These are phyloP conservation scores for Reticulascus tulasneorum DNA, from an alignment of 2,329 filamentous ascomycete species.

Conservation along the genomic window DNA sequence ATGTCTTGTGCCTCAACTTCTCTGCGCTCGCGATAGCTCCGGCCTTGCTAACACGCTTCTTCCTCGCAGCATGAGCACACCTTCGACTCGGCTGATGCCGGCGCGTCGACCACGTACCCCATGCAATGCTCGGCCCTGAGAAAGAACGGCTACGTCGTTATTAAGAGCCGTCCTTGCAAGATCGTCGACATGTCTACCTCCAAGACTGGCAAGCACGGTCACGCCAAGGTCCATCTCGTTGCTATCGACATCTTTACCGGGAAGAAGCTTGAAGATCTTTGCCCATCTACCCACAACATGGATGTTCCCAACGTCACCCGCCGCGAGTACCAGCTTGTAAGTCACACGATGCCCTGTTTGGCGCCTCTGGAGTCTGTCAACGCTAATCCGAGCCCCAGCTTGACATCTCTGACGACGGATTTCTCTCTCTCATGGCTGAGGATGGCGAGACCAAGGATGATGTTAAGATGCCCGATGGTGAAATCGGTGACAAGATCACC, in stretches of 20 bases:
- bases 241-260: conserved; percentile 98
- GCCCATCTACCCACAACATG: conserved; percentile 96
- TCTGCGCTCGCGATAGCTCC: conserved; percentile 14
- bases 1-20: conserved; percentile 3
- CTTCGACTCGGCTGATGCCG: conserved; percentile 95
- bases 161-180: conserved; percentile 99
- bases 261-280: conserved; percentile 99
- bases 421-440: conserved; percentile 89
- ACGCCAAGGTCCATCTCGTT: conserved; percentile 99
- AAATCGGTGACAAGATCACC: conserved; percentile 81
- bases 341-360: conserved; percentile 30
- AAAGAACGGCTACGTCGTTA: conserved; percentile 98
- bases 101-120: conserved; percentile 88
- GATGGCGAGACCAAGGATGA: conserved; percentile 89
- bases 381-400: conserved; percentile 49
- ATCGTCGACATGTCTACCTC: conserved; percentile 99
- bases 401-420: conserved; percentile 89
- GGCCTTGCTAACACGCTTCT: conserved; percentile 9
- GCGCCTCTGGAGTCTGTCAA: conserved; percentile 6
- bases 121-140: conserved; percentile 99
- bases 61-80: conserved; percentile 56
- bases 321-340: conserved; percentile 90
- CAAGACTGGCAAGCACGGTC: conserved; percentile 99
- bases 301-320: conserved; percentile 93
- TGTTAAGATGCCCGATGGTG: conserved; percentile 86